These are phyloP conservation scores for Periconia macrospinosa DNA, from an alignment of 2,329 filamentous ascomycete species.

Conservation along the genomic window DNA sequence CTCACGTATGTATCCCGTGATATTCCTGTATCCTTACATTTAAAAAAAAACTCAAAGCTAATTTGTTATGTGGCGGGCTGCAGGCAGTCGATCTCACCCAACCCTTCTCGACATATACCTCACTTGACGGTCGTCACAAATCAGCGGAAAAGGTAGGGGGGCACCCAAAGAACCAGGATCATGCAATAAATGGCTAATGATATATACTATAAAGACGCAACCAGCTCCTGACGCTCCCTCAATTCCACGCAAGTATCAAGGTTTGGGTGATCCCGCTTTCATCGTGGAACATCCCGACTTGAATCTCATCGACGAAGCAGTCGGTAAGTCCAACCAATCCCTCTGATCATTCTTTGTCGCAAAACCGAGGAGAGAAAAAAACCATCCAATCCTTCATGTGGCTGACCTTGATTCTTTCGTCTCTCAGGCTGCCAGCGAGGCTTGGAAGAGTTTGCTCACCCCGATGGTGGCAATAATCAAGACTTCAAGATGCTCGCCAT, in stretches of 20 bases:
- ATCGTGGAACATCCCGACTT: not conserved
- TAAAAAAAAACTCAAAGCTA: no score
- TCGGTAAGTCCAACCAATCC: conserved; percentile 4
- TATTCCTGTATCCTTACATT: not conserved
- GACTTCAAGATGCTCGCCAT: conserved; percentile 10
- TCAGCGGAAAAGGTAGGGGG: not conserved
- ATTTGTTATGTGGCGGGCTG: not conserved
- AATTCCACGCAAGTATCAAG: not conserved
- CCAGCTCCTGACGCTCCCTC: not conserved
- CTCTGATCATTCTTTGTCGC: not conserved
- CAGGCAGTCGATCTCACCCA: not conserved
- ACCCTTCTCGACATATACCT: not conserved
- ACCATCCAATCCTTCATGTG: not conserved
- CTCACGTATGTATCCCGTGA: conserved; percentile 2
- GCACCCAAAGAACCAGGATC: conserved; percentile 3
- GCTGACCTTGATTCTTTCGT: not conserved
- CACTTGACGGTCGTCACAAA: conserved; percentile 7
- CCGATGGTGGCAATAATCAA: not conserved
- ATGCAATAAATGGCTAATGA: not conserved
- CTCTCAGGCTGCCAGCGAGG: conserved; percentile 1
- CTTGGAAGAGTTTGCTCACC: conserved; percentile 1
- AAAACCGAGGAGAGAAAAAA: not conserved
- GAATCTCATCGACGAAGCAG: conserved; percentile 2
- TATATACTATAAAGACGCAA: conserved; percentile 3
- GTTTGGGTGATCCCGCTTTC: conserved; percentile 2